These are phyloP conservation scores for Venturia effusa DNA, from an alignment of 2,329 filamentous ascomycete species.

Conservation along the genomic window DNA sequence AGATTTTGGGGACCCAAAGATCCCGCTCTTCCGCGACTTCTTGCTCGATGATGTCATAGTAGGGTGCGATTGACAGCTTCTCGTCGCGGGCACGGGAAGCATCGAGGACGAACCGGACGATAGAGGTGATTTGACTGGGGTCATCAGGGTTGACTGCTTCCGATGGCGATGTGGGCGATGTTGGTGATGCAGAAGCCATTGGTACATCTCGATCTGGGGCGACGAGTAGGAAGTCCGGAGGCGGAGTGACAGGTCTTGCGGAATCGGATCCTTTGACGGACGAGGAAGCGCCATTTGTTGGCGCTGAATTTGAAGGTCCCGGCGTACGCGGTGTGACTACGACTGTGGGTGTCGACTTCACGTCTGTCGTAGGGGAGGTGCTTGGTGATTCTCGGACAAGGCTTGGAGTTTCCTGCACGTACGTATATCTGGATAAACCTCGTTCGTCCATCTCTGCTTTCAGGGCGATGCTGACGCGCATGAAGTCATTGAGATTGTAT, in stretches of 20 bases:
- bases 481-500: constrained; percentile 67
- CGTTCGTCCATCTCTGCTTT: constrained; percentile 9
- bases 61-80: constrained; percentile 53
- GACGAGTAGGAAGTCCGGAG: constrained; percentile 4
- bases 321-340: constrained; percentile 14
- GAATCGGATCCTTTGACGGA: neutral
- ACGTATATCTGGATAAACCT: constrained; percentile 1
- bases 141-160: constrained; percentile 6
- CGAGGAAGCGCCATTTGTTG: neutral
- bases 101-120: constrained; percentile 83
- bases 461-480: constrained; percentile 74
- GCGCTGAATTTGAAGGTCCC: neutral
- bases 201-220: neutral
- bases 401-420: constrained; percentile 59
- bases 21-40: constrained; percentile 3
- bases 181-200: constrained; percentile 8
- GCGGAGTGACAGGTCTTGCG: constrained; percentile 8
- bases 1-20: constrained; percentile 1
- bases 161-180: constrained; percentile 1
- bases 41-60: constrained; percentile 52
- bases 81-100: constrained; percentile 64
- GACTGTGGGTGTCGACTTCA: constrained; percentile 19
- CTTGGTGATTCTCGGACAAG: constrained; percentile 34
- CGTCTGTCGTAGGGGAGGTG: constrained; percentile 31
- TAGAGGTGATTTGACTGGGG: constrained; percentile 25